These are phyloP conservation scores for Symbiodinium pilosum DNA, from an alignment of 73 alveolate species.

Conservation along the genomic window DNA sequence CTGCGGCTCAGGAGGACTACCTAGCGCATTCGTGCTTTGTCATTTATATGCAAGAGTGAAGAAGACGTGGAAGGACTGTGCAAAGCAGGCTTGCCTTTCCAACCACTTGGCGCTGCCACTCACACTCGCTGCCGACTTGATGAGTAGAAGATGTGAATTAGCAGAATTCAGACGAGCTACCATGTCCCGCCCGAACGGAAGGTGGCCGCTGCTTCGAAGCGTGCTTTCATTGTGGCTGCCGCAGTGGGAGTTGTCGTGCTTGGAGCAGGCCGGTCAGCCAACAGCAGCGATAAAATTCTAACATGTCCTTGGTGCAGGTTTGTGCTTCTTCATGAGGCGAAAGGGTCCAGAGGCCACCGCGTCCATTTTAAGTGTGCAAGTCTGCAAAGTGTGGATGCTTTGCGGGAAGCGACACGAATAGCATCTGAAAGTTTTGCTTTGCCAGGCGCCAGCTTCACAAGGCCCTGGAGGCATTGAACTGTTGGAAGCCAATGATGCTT, in stretches of 20 bases:
- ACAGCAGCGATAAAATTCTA: too few species aligned
- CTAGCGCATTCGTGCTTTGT: too few species aligned
- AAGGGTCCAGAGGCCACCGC: background rate
- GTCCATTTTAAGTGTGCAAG: too few species aligned
- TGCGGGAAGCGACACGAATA: background rate
- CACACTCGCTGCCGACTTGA: too few species aligned
- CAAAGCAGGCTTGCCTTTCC: background rate
- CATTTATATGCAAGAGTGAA: too few species aligned
- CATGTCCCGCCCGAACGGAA: too few species aligned
- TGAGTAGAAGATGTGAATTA: too few species aligned
- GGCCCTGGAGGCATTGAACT: constrained; percentile 8
- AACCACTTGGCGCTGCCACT: background rate
- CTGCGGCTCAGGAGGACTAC: background rate
- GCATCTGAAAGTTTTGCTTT: background rate
- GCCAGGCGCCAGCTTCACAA: background rate
- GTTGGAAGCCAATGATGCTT: background rate
- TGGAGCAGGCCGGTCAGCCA: background rate
- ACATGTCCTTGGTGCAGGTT: background rate
- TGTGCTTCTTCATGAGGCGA: background rate
- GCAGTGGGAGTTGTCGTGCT: background rate
- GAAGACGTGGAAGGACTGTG: background rate
- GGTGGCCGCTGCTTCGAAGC: background rate
- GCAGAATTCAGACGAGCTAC: too few species aligned
- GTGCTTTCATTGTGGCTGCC: background rate
- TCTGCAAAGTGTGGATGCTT: too few species aligned